Conservation (phyloP, 345 rosid genomes). For the Lenwebbia sp. region DNA sequence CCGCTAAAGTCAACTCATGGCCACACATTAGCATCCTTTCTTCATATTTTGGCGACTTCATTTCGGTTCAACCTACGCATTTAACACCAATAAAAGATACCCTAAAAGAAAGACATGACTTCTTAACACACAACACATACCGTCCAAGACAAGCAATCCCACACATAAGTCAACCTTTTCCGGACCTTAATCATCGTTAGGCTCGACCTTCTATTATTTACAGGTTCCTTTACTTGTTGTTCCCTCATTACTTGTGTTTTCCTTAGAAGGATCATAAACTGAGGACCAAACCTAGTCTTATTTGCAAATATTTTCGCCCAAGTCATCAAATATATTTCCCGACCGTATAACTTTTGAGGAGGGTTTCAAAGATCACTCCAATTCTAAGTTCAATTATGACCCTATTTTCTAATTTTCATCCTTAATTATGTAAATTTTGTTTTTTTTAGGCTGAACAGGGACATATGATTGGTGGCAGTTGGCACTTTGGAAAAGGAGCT, state of each 20-base stretch:
- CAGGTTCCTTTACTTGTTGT: not conserved
- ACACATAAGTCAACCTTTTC: not conserved
- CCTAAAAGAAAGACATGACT: not conserved
- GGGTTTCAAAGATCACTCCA: not conserved
- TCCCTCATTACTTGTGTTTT: not conserved
- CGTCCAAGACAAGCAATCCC: not conserved
- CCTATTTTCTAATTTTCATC: not conserved
- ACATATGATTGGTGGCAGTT: not conserved
- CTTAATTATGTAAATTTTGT: not conserved
- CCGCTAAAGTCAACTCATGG: not conserved
- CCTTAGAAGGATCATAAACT: not conserved
- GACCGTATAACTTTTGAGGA: not conserved
- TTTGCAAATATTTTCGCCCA: not conserved
- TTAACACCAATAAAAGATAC: not conserved
- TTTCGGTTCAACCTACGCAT: not conserved
- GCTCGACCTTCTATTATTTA: not conserved
- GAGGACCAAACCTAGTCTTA: not conserved
- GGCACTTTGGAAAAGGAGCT: constrained; percentile 29
- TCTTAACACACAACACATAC: not conserved
- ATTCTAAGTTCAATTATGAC: not conserved
- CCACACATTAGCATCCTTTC: not conserved
- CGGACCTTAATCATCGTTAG: not conserved
- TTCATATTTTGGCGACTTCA: not conserved
- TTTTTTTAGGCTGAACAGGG: not conserved
- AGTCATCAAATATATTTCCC: not conserved